Base-by-base conservation (phyloP, 1,139 yeast genomes). In the Saccharomyces pastorianus region DNA sequence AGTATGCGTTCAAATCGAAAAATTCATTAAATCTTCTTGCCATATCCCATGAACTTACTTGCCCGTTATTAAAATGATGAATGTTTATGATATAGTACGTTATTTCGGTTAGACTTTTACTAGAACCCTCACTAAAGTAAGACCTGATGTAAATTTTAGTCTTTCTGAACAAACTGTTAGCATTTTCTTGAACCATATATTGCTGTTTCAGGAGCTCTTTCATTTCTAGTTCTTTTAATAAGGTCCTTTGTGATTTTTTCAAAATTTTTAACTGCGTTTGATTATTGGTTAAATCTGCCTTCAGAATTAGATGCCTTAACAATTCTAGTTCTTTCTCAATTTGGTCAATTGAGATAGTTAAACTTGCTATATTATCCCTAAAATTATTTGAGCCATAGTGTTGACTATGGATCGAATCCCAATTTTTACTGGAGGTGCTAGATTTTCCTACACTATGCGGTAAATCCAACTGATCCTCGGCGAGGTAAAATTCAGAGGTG, bases 1-100 rank as follows among this genome's bases (percentile, higher is more conserved):
- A 71, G 60, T 86, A 84, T 59, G 81, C 82, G 63, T 90, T 84
- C 32, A 91, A 73, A 58, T 79, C 81, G 68, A 78, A 83, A 67
- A 91, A 91, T 64, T 91, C 97, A 62, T 88, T 87, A 65, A 83
- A 91, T 55, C 98, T 74, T 61, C 97, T 74, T 0, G 96, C 95
- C 32, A 90, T 88, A 51, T 88, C 83, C 97, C 97, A 91, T 0
- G 91, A 89, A 0, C 93, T 89, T 7, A 81, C 75, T 6, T 79
- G 77, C 5, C 73, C 73, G 17, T 76, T 75, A 2, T 61, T 62
- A 13, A 76, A 68, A 58, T 84, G 83, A 56, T 83, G 84, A 5
- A 90, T 89, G 64, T 85, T 91, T 46, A 91, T 84, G 46, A 89
- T 78, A 68, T 90, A 91, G 53, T 86, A 73, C 2, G 83, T 80